Evolutionary conservation across 495 filamentous ascomycete genomes (phyloP).

Genomic region (Penicillium robsamsonii): DNA sequence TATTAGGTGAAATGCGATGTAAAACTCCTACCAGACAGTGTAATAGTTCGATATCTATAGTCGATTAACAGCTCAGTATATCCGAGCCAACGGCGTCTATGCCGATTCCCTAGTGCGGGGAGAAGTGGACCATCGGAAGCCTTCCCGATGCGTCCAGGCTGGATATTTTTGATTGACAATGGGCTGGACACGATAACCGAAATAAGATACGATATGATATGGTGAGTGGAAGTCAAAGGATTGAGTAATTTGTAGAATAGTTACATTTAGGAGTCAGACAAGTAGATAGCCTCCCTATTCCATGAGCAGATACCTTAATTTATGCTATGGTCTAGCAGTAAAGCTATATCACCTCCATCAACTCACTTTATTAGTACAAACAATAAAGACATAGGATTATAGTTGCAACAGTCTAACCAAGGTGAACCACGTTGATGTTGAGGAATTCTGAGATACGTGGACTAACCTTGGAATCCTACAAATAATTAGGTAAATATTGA

Average conservation of each 20-base stretch:
- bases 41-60: background rate
- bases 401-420: background rate
- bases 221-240: background rate
- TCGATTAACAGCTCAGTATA: background rate
- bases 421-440: background rate
- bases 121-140: constrained; percentile 10
- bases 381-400: background rate
- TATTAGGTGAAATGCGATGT: background rate
- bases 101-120: constrained; percentile 5
- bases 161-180: background rate
- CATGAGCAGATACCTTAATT: no score
- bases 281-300: no score
- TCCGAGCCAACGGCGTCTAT: background rate
- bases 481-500: no score
- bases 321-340: no score
- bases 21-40: background rate
- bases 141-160: background rate
- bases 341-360: no score
- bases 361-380: background rate
- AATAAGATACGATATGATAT: background rate
- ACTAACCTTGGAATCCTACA: background rate
- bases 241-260: background rate
- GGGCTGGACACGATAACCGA: background rate
- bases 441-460: background rate
- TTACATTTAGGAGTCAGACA: background rate